phyloP scores from a whole-genome alignment of 2,329 filamentous ascomycete genomes.

The Cercospora zeina region DNA sequence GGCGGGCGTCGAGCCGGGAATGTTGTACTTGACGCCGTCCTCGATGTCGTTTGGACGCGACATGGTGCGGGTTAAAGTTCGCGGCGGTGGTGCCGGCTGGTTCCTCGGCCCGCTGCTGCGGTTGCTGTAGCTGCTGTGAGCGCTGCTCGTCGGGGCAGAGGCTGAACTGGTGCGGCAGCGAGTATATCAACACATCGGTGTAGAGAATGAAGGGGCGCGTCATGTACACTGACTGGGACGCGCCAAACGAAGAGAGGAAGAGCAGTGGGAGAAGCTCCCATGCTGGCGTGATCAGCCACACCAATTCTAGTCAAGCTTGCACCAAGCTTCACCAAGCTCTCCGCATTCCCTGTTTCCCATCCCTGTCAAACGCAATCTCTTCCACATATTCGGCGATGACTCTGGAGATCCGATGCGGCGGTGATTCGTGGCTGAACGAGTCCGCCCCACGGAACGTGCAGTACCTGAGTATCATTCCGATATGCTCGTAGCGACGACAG shows the following conservation, averaged over 20 bases:
- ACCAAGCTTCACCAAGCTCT: slow-evolving; percentile 17
- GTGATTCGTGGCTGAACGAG: slow-evolving; percentile 14
- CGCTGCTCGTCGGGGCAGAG: background rate
- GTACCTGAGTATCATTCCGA: background rate
- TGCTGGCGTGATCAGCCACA: slow-evolving; percentile 9
- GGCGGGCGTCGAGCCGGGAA: slow-evolving; percentile 1
- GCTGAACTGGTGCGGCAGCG: background rate
- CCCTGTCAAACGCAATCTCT: background rate
- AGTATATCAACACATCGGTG: background rate
- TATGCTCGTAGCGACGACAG: background rate
- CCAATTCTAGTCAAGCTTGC: slow-evolving; percentile 9
- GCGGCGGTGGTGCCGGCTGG: background rate
- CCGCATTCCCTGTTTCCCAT: slow-evolving; percentile 10
- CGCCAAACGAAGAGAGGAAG: background rate
- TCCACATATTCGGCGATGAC: background rate
- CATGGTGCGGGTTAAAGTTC: background rate
- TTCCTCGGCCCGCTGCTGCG: slow-evolving; percentile 1
- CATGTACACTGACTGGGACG: background rate
- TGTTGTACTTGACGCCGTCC: slow-evolving; percentile 9
- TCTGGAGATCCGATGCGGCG: background rate
- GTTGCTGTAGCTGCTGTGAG: background rate
- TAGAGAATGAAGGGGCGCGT: background rate
- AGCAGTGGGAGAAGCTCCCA: background rate
- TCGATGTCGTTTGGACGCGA: slow-evolving; percentile 5
- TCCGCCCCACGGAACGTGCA: background rate